phyloP scores from a whole-genome alignment of 148 eudicot genomes.

The Cornus suecica region DNA sequence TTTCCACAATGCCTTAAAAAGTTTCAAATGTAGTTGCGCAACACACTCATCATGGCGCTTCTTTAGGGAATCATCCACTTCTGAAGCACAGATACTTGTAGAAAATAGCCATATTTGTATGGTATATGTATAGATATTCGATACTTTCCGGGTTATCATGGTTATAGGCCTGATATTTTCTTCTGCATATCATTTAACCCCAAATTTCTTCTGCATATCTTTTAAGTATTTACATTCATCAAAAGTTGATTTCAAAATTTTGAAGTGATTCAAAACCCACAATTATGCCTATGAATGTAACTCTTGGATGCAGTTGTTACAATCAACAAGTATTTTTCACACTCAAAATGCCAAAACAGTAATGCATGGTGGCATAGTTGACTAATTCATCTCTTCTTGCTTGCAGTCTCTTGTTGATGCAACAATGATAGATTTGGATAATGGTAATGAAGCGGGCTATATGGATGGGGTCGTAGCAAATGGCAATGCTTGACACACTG shows the following conservation, averaged over 20 bases:
- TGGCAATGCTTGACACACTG: constrained; percentile 16
- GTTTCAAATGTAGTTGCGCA: not conserved
- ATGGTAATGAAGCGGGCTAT: constrained; percentile 22
- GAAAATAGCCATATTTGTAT: too few relatives aligned
- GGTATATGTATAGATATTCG: too few relatives aligned
- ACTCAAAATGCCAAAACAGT: not conserved
- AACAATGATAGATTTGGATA: constrained; percentile 47
- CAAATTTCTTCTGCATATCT: not conserved
- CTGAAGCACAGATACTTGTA: too few relatives aligned
- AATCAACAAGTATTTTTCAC: not conserved
- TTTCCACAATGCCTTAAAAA: not conserved
- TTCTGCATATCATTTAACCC: not conserved
- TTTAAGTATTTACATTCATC: too few relatives aligned
- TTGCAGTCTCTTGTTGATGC: constrained; percentile 64
- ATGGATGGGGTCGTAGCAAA: constrained; percentile 24
- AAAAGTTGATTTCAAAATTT: too few relatives aligned
- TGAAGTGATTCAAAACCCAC: not conserved
- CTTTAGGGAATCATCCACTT: not conserved
- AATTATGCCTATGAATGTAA: too few relatives aligned
- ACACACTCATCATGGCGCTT: not conserved
- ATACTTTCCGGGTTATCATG: too few relatives aligned
- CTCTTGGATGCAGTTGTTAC: too few relatives aligned
- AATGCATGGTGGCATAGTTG: not conserved
- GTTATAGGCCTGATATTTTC: not conserved
- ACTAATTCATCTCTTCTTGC: constrained; percentile 12